Evolutionary conservation across 2,329 filamentous ascomycete genomes (phyloP).

Genomic region (Geosmithia flava): DNA sequence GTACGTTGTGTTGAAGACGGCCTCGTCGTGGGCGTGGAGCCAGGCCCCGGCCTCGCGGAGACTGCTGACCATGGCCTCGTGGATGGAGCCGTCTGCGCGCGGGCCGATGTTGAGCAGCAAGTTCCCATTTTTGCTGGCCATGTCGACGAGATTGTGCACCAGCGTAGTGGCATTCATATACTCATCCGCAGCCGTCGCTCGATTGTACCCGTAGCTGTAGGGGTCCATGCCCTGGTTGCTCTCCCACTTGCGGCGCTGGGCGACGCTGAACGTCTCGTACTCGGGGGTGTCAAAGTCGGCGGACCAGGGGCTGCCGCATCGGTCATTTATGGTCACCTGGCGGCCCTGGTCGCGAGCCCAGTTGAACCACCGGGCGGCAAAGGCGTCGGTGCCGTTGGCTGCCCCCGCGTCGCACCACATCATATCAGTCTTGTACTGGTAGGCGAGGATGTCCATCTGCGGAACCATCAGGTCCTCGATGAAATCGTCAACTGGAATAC

Average conservation of each 20-base stretch:
- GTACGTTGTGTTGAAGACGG: conserved; percentile 44
- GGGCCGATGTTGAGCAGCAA: conserved; percentile 44
- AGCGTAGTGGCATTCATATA: conserved; percentile 41
- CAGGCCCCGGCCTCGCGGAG: conserved; percentile 38
- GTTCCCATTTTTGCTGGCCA: conserved; percentile 43
- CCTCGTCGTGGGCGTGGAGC: conserved; percentile 40
- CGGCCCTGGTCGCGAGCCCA: conserved; percentile 21
- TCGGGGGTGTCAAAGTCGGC: conserved; percentile 49
- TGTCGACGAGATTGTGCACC: conserved; percentile 35
- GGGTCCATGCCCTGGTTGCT: conserved; percentile 48
- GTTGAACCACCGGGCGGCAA: conserved; percentile 29
- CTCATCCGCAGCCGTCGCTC: conserved; percentile 30
- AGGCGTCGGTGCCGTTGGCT: conserved; percentile 25
- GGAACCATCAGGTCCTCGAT: conserved; percentile 29
- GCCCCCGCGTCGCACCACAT: conserved; percentile 37
- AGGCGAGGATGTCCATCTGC: conserved; percentile 31
- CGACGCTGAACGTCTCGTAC: conserved; percentile 21
- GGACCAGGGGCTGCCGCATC: conserved; percentile 37
- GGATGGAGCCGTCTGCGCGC: conserved; percentile 38
- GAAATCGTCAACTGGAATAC: conserved; percentile 24
- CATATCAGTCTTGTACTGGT: conserved; percentile 29
- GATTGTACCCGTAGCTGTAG: conserved; percentile 46
- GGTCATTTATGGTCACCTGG: conserved; percentile 41
- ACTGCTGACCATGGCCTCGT: conserved; percentile 31
- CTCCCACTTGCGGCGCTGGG: conserved; percentile 46